A percentile compares a stretch with the other conserved stretches of the same genome.
Conservation (phyloP, 2,329 filamentous ascomycete species). For the Ceratocystis alfenasii region DNA sequence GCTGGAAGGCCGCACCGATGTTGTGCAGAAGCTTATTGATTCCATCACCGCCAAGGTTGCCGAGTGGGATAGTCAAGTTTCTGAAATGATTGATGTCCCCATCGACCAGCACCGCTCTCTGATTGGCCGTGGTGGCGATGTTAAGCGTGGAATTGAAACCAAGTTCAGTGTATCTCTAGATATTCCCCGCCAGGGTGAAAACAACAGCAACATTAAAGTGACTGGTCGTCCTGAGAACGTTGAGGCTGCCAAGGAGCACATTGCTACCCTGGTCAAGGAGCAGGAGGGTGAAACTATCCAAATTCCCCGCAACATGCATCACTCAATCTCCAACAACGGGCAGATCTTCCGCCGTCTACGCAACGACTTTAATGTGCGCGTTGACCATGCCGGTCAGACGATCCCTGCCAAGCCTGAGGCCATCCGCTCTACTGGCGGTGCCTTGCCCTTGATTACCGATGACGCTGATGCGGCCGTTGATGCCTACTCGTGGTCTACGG, state of each 20-base stretch:
- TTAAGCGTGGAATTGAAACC: conserved; percentile 70
- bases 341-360: conserved; percentile 86
- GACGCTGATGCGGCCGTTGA: conserved; percentile 53
- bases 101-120: conserved; percentile 80
- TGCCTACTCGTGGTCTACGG: conserved; percentile 71
- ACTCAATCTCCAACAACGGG: conserved; percentile 74
- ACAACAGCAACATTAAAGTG: conserved; percentile 75
- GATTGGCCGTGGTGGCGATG: conserved; percentile 84
- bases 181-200: conserved; percentile 78
- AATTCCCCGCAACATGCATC: conserved; percentile 72
- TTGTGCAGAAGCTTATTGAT: conserved; percentile 81
- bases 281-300: conserved; percentile 80
- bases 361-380: conserved; percentile 74
- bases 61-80: conserved; percentile 74
- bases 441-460: conserved; percentile 87
- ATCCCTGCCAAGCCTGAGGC: conserved; percentile 57
- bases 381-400: conserved; percentile 77
- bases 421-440: conserved; percentile 45
- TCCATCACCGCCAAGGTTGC: conserved; percentile 70
- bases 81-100: conserved; percentile 67
- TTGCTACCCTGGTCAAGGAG: conserved; percentile 65
- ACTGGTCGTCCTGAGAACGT: conserved; percentile 68
- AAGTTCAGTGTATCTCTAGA: conserved; percentile 81
- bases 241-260: conserved; percentile 75
- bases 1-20: conserved; percentile 68